Percentiles rank a stretch among this genome's conserved stretches.
Conservation (phyloP, 1,284 basidiomycete species). For the Cutaneotrichosporon sp. region DNA sequence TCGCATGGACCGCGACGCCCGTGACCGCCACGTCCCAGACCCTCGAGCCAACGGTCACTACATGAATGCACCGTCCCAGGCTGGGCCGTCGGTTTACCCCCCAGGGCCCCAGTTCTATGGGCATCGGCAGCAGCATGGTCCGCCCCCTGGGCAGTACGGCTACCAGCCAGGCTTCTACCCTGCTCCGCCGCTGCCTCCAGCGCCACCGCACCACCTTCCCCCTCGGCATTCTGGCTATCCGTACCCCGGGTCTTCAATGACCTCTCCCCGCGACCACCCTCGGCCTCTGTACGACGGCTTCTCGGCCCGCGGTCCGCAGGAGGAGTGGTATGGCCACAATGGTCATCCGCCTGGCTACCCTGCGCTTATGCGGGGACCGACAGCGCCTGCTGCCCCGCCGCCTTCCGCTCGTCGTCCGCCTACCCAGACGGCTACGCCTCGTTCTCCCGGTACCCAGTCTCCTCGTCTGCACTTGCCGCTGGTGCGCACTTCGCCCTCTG, state of each 20-base stretch:
- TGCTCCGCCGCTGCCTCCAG: background rate
- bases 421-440: background rate
- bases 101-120: background rate
- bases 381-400: background rate
- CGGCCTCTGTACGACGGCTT: slow-evolving; percentile 1
- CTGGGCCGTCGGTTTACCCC: slow-evolving; percentile 1
- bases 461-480: background rate
- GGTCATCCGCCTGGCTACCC: background rate
- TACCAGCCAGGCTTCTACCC: slow-evolving; percentile 13
- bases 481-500: background rate
- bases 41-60: slow-evolving; percentile 7
- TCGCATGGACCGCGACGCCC: slow-evolving; percentile 3
- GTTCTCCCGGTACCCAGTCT: background rate
- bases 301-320: background rate
- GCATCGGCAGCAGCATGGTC: background rate
- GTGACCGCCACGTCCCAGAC: slow-evolving; percentile 4
- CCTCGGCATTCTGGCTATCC: background rate
- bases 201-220: background rate
- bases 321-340: slow-evolving; percentile 2
- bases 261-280: background rate
- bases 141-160: background rate
- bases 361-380: background rate
- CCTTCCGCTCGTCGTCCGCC: background rate
- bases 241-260: background rate
- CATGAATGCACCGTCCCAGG: background rate